A percentile compares a stretch with the other conserved stretches of the same genome.
phyloP scores from a whole-genome alignment of 495 filamentous ascomycete species.

The Neurospora sp. region DNA sequence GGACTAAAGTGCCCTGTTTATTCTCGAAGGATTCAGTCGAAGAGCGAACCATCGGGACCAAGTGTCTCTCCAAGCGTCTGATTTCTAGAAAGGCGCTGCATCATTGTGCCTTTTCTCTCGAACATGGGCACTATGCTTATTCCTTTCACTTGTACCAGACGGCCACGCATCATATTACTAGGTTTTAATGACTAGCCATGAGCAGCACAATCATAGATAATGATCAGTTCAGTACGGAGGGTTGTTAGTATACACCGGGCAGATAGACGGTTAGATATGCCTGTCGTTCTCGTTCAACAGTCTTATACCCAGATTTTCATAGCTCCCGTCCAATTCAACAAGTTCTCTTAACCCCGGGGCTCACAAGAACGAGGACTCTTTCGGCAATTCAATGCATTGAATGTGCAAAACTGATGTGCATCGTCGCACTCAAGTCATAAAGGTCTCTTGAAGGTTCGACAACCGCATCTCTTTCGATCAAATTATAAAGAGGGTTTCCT shows the following conservation, averaged over 20 bases:
- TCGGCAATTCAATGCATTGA: not conserved
- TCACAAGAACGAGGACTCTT: not conserved
- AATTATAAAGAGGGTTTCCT: not conserved
- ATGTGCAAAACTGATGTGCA: not conserved
- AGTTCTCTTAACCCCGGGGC: not conserved
- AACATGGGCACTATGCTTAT: not conserved
- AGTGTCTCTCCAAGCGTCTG: not conserved
- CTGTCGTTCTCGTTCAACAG: not conserved
- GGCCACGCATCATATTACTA: not conserved
- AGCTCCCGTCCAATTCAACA: not conserved
- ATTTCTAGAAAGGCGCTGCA: not conserved
- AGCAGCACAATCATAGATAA: not conserved
- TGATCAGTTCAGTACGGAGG: not conserved
- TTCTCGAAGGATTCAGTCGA: constrained; percentile 23
- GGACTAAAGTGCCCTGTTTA: constrained; percentile 17
- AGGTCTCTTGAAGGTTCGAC: not conserved
- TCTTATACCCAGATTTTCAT: not conserved
- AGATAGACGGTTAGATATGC: not conserved
- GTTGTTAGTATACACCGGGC: not conserved
- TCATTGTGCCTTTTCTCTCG: not conserved
- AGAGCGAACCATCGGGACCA: constrained; percentile 20
- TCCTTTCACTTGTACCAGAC: not conserved
- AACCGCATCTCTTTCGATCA: not conserved
- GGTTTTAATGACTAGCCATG: not conserved
- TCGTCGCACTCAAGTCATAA: not conserved